Base-by-base conservation (phyloP, 2,329 filamentous ascomycete genomes). In the Nectriaceae sp. region DNA sequence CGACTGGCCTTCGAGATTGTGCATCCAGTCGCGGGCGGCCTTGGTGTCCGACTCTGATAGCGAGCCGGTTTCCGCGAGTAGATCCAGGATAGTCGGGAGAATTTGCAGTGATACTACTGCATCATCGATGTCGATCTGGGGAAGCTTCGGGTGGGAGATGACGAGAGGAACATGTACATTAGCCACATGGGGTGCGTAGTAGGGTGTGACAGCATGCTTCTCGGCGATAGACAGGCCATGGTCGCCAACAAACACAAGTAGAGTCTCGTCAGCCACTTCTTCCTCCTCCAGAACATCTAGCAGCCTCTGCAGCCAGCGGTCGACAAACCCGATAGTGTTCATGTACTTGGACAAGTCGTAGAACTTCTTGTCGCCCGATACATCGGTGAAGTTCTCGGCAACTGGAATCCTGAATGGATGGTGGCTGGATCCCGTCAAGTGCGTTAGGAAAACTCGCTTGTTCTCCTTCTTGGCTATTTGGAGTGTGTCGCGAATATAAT, bases 341-440 rank as follows among this genome's bases (percentile, higher is more conserved):
- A 63, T n/a, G 31, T 65, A 67, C 3, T 57, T 49, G 0, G 61
- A 61, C 18, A 65, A 45, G 22, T 64, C 55, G 5, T 58, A 50
- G 6, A 55, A 21, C 3, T 52, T 47, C 11, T 59, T 56, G 2
- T 44, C 41, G 31, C 59, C 59, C 11, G 55, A 46, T 5, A 37
- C 11, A 18, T 49, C 44, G 2, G 61, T 60, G 19, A 63, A 50
- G 6, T 11, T 6, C 10, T 37, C 33, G 10, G 10, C 16, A 11
- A 6, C 16, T 6, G 33, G 33, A 37, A 37, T 37, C 1, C 42
- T 56, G 40, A 62, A 66, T 2, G 62, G 55, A 36, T 64, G 61
- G 37, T 69, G 64, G 0, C 56, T 60, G 6, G 63, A 65, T 40
- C 64, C 63, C 3, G 66, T 69, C 1, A 69, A 43, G 41, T 68